Percentiles rank a stretch among this genome's conserved stretches.
Evolutionary conservation across 768 basidiomycete species (phyloP).

Genomic region (Phaeotremella skinneri): DNA sequence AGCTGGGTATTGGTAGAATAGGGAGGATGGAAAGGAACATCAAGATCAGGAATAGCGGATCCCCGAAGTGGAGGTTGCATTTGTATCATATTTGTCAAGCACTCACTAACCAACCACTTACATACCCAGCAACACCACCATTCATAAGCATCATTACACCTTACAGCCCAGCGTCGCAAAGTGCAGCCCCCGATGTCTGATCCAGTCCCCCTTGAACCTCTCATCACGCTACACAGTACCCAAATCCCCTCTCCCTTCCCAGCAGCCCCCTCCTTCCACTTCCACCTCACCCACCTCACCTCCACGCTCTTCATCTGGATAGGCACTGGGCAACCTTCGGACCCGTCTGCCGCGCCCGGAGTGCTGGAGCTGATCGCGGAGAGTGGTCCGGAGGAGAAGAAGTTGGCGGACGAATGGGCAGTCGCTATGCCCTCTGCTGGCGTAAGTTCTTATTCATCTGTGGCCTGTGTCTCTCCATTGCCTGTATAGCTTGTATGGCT

Average conservation of each 20-base stretch:
- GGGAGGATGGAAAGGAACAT: background rate
- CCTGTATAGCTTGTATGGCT: background rate
- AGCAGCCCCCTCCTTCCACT: conserved; percentile 29
- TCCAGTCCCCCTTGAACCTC: conserved; percentile 14
- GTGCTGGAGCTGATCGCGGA: background rate
- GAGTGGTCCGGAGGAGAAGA: conserved; percentile 18
- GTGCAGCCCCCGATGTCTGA: background rate
- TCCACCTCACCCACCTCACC: conserved; percentile 36
- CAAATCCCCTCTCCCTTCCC: conserved; percentile 32
- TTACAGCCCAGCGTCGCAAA: too few relatives aligned
- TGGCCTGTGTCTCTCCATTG: background rate
- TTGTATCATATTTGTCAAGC: background rate
- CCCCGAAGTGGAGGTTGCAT: conserved; percentile 17
- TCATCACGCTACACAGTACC: conserved; percentile 24
- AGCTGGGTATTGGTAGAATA: background rate
- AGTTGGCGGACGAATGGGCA: conserved; percentile 37
- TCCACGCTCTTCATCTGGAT: conserved; percentile 40
- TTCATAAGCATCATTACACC: too few relatives aligned
- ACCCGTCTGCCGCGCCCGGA: background rate
- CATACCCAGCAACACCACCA: too few relatives aligned
- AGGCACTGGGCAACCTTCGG: conserved; percentile 26
- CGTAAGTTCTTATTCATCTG: conserved; percentile 27
- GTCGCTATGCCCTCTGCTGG: conserved; percentile 43
- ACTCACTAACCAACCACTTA: too few relatives aligned
- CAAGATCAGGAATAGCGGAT: background rate